Evolutionary conservation across 202 grass and related monocot genomes (phyloP).

Genomic region (Eragrostis tef): DNA sequence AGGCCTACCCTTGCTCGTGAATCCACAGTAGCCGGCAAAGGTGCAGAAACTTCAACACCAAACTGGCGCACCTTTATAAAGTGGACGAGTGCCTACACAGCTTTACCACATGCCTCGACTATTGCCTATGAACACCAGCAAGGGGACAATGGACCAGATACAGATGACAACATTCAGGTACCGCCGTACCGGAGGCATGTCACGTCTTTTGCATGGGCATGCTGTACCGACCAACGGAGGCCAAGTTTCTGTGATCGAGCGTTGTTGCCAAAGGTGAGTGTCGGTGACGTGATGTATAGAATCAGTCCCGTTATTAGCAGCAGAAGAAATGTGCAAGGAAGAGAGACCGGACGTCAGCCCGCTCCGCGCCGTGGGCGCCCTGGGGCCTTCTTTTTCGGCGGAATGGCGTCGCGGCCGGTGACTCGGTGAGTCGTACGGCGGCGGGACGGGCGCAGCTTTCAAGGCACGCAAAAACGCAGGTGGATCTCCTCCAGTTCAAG

Average conservation of each 20-base stretch:
- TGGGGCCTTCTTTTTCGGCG: background rate
- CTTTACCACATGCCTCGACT: background rate
- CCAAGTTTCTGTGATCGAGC: too few species aligned
- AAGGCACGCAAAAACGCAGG: slow-evolving; percentile 34
- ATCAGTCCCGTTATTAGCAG: background rate
- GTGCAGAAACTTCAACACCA: background rate
- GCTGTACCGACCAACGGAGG: too few species aligned
- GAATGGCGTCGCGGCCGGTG: background rate
- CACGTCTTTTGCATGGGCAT: background rate
- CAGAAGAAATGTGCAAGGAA: background rate
- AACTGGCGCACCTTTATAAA: background rate
- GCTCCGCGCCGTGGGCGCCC: background rate
- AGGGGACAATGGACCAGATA: background rate
- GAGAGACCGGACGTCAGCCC: background rate
- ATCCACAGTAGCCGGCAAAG: background rate
- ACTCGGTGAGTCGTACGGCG: background rate
- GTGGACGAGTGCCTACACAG: background rate
- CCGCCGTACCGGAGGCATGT: background rate
- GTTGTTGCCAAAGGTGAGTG: too few species aligned
- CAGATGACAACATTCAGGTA: background rate
- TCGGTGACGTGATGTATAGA: too few species aligned
- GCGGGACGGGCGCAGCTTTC: slow-evolving; percentile 3
- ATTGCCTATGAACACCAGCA: background rate
- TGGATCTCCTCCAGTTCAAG: background rate
- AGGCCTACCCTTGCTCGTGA: background rate